These are phyloP conservation scores for Hyaloperonospora arabidopsidis DNA, from an alignment of 352 stramenopile species.

Conservation along the genomic window DNA sequence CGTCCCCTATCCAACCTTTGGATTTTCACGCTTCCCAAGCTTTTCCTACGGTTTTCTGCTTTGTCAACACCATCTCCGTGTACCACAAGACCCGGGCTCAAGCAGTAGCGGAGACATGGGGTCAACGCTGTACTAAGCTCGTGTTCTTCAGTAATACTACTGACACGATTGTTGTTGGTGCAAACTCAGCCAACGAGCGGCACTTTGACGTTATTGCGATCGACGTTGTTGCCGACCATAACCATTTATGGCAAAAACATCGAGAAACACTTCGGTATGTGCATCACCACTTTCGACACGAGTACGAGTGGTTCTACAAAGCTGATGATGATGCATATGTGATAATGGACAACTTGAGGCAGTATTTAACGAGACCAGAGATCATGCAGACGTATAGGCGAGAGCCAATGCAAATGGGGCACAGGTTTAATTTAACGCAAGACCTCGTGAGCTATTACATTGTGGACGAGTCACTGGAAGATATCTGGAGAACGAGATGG, in stretches of 20 bases:
- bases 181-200: slow-evolving; percentile 12
- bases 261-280: slow-evolving; percentile 67
- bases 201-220: slow-evolving; percentile 58
- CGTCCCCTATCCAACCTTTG: slow-evolving; percentile 4
- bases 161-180: slow-evolving; percentile 37
- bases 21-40: neutral
- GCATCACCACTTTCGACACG: slow-evolving; percentile 60
- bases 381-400: slow-evolving; percentile 43
- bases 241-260: slow-evolving; percentile 81
- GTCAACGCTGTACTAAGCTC: slow-evolving; percentile 68
- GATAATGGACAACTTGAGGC: slow-evolving; percentile 66
- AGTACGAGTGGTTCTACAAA: slow-evolving; percentile 85
- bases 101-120: slow-evolving; percentile 72
- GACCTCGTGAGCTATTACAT: slow-evolving; percentile 74
- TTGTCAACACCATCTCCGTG: slow-evolving; percentile 76
- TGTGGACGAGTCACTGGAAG: slow-evolving; percentile 48
- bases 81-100: slow-evolving; percentile 53
- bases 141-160: slow-evolving; percentile 79
- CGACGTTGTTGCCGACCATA: slow-evolving; percentile 64
- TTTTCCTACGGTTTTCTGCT: slow-evolving; percentile 66
- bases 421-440: slow-evolving; percentile 70
- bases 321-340: slow-evolving; percentile 78
- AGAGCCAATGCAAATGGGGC: slow-evolving; percentile 73
- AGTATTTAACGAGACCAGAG: slow-evolving; percentile 55
- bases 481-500: slow-evolving; percentile 47